These are phyloP conservation scores for Amylocarpus encephaloides DNA, from an alignment of 2,329 filamentous ascomycete species.

Conservation along the genomic window DNA sequence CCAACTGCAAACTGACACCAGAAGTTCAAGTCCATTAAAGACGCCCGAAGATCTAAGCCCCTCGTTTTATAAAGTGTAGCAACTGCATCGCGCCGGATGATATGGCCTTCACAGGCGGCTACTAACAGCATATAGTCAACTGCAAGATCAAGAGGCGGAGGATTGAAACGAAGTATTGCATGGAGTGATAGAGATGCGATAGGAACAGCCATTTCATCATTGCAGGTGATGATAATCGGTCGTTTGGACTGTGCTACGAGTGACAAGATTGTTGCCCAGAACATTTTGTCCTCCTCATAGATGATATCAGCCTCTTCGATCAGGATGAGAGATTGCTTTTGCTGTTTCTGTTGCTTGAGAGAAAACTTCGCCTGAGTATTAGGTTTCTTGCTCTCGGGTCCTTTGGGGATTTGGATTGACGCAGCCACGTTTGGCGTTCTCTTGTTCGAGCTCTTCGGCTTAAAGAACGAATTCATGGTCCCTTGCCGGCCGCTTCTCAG, in stretches of 20 bases:
- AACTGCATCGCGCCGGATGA: slow-evolving; percentile 62
- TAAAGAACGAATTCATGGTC: slow-evolving; percentile 78
- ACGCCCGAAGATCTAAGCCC: slow-evolving; percentile 67
- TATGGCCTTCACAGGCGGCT: slow-evolving; percentile 84
- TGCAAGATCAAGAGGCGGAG: slow-evolving; percentile 60
- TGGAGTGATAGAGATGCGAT: slow-evolving; percentile 69
- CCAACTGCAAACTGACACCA: slow-evolving; percentile 97
- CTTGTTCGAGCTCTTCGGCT: slow-evolving; percentile 38
- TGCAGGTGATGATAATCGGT: slow-evolving; percentile 93
- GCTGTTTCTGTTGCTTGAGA: slow-evolving; percentile 33
- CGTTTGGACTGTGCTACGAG: slow-evolving; percentile 80
- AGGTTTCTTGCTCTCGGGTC: slow-evolving; percentile 10
- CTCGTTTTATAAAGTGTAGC: slow-evolving; percentile 64
- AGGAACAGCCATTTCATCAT: slow-evolving; percentile 78
- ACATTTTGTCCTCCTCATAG: slow-evolving; percentile 92
- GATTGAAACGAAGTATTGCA: slow-evolving; percentile 71
- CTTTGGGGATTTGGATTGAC: slow-evolving; percentile 21
- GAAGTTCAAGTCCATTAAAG: slow-evolving; percentile 79
- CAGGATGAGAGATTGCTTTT: slow-evolving; percentile 91
- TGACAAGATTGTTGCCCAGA: slow-evolving; percentile 76
- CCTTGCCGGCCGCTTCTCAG: slow-evolving; percentile 66
- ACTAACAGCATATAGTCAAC: slow-evolving; percentile 76
- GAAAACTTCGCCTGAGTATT: slow-evolving; percentile 10
- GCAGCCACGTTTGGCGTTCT: slow-evolving; percentile 22
- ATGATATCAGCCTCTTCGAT: slow-evolving; percentile 91